Conservation (phyloP, 805 yeast genomes). For the Starmerella scarabaei region DNA sequence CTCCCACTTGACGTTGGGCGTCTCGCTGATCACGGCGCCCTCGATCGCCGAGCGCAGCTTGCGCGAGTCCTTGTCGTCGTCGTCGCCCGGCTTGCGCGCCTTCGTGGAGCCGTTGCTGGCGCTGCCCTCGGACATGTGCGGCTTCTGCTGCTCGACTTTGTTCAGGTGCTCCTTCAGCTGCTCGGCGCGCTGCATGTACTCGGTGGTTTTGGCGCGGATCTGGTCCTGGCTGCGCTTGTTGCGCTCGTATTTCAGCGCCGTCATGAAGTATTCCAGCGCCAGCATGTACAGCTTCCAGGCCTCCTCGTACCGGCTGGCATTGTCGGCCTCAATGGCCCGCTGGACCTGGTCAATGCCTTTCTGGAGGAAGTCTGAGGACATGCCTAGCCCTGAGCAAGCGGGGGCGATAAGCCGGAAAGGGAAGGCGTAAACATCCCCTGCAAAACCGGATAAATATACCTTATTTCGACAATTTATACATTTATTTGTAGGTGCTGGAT, state of each 20-base stretch:
- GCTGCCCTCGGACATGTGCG: slow-evolving; percentile 21
- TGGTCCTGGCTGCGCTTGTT: slow-evolving; percentile 85
- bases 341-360: neutral
- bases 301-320: slow-evolving; percentile 32
- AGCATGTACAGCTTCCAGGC: slow-evolving; percentile 70
- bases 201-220: slow-evolving; percentile 85
- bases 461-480: too few relatives aligned
- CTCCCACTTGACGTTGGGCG: slow-evolving; percentile 85
- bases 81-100: slow-evolving; percentile 36
- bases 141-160: slow-evolving; percentile 34
- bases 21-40: slow-evolving; percentile 89
- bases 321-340: neutral
- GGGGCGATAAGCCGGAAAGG: neutral
- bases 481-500: too few relatives aligned
- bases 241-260: slow-evolving; percentile 76
- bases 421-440: too few relatives aligned
- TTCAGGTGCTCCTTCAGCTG: slow-evolving; percentile 82
- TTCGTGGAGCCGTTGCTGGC: slow-evolving; percentile 46
- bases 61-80: slow-evolving; percentile 67
- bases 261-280: slow-evolving; percentile 77
- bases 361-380: neutral
- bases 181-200: slow-evolving; percentile 79
- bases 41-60: slow-evolving; percentile 86
- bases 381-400: neutral
- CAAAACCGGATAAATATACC: too few relatives aligned